phyloP scores from a whole-genome alignment of 768 basidiomycete species.

The Rickenella mellea region DNA sequence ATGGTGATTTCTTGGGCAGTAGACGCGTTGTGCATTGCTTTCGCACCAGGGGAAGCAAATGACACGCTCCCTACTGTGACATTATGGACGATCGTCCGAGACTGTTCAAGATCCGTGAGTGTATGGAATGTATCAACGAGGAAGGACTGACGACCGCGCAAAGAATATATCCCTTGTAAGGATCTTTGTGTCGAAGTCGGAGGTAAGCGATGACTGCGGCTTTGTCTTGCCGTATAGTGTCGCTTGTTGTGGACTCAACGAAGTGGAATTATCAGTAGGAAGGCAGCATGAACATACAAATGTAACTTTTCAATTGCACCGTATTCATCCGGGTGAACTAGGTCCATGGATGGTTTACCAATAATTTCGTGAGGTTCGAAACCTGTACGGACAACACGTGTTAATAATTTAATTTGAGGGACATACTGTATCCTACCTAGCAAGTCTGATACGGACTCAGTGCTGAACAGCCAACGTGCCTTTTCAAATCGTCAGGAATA shows the following conservation, averaged over 20 bases:
- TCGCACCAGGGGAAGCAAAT: conserved; percentile 63
- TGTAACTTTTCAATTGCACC: conserved; percentile 54
- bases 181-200: conserved; percentile 73
- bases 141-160: conserved; percentile 58
- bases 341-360: conserved; percentile 58
- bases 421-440: conserved; percentile 31
- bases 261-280: neutral
- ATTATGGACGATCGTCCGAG: conserved; percentile 63
- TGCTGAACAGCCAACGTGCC: conserved; percentile 61
- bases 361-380: conserved; percentile 67
- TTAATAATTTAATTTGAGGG: neutral
- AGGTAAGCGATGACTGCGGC: conserved; percentile 73
- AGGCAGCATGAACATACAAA: neutral
- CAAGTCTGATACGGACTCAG: conserved; percentile 57
- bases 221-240: conserved; percentile 71
- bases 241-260: conserved; percentile 27
- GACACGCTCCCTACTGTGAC: conserved; percentile 73
- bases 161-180: conserved; percentile 64
- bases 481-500: conserved; percentile 15
- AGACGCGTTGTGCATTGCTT: conserved; percentile 71
- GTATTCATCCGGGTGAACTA: conserved; percentile 78
- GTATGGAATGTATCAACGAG: neutral
- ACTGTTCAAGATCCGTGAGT: conserved; percentile 19
- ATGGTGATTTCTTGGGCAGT: conserved; percentile 78
- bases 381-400: conserved; percentile 33